Conservation (phyloP, 2,329 filamentous ascomycete genomes). For the Macrophomina phaseolina region DNA sequence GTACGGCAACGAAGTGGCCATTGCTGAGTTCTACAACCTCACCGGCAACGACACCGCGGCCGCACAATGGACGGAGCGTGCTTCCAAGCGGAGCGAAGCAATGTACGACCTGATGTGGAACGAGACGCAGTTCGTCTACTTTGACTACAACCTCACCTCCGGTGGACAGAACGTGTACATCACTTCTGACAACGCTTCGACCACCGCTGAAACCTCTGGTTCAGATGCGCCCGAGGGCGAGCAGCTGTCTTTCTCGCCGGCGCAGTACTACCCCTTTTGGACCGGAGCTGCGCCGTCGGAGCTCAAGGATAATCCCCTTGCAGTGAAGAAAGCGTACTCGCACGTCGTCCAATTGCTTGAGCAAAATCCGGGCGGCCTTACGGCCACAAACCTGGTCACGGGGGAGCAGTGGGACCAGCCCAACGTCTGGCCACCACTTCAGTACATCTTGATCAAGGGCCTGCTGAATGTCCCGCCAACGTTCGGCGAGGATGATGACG, state of each 20-base stretch:
- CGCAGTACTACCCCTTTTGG: conserved; percentile 74
- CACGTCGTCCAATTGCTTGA: conserved; percentile 62
- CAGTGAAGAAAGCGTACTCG: conserved; percentile 60
- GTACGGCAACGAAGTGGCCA: conserved; percentile 68
- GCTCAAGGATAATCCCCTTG: conserved; percentile 64
- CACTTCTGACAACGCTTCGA: conserved; percentile 55
- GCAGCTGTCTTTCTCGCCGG: conserved; percentile 63
- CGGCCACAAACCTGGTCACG: conserved; percentile 66
- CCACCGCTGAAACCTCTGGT: conserved; percentile 48
- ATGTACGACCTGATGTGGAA: conserved; percentile 72
- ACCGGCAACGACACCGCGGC: conserved; percentile 60
- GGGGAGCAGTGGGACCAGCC: conserved; percentile 74
- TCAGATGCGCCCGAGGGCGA: conserved; percentile 58
- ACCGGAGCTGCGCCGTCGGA: conserved; percentile 65
- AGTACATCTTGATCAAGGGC: conserved; percentile 68
- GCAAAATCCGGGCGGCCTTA: conserved; percentile 61
- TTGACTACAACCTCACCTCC: conserved; percentile 72
- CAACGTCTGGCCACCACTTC: conserved; percentile 72
- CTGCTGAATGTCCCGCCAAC: conserved; percentile 65
- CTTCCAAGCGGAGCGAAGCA: conserved; percentile 62
- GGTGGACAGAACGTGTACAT: conserved; percentile 62
- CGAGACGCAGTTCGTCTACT: conserved; percentile 66
- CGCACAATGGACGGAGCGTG: conserved; percentile 56
- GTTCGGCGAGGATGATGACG: conserved; percentile 59
- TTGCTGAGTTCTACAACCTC: conserved; percentile 60